These are phyloP conservation scores for Dactylellina haptotyla DNA, from an alignment of 2,329 filamentous ascomycete genomes.

Conservation along the genomic window DNA sequence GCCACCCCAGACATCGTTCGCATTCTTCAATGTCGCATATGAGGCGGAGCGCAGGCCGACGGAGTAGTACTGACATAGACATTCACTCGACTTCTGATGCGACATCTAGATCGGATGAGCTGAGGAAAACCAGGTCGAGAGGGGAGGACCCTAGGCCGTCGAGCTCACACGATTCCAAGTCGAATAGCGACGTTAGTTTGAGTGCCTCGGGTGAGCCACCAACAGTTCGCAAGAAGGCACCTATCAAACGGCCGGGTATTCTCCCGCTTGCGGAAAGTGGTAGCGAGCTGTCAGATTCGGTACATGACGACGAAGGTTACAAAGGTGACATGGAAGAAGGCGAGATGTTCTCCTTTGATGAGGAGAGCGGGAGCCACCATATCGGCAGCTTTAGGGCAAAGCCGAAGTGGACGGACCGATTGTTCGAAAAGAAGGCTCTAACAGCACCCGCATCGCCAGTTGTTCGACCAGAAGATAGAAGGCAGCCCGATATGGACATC, in stretches of 20 bases:
- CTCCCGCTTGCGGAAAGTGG: neutral
- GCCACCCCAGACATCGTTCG: conserved; percentile 63
- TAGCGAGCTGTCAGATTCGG: conserved; percentile 9
- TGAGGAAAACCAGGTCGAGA: conserved; percentile 30
- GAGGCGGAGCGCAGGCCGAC: conserved; percentile 34
- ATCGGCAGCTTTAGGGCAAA: conserved; percentile 40
- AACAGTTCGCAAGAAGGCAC: conserved; percentile 6
- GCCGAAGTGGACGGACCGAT: conserved; percentile 45
- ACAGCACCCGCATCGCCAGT: conserved; percentile 44
- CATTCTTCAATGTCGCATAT: conserved; percentile 61
- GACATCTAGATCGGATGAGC: neutral
- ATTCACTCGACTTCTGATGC: conserved; percentile 12
- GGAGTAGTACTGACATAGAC: conserved; percentile 56
- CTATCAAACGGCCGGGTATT: neutral
- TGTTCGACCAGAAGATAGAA: conserved; percentile 10
- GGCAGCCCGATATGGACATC: conserved; percentile 12
- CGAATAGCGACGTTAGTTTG: neutral
- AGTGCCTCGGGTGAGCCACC: neutral
- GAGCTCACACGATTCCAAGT: neutral
- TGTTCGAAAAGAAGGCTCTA: conserved; percentile 41
- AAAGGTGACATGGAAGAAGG: conserved; percentile 51
- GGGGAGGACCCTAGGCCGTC: conserved; percentile 4
- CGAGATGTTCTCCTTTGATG: conserved; percentile 49
- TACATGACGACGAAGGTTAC: conserved; percentile 45
- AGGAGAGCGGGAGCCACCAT: conserved; percentile 11